A percentile compares a stretch with the other conserved stretches of the same genome.
Evolutionary conservation across 1,284 basidiomycete species (phyloP).

Genomic region (Wallemia hederae): DNA sequence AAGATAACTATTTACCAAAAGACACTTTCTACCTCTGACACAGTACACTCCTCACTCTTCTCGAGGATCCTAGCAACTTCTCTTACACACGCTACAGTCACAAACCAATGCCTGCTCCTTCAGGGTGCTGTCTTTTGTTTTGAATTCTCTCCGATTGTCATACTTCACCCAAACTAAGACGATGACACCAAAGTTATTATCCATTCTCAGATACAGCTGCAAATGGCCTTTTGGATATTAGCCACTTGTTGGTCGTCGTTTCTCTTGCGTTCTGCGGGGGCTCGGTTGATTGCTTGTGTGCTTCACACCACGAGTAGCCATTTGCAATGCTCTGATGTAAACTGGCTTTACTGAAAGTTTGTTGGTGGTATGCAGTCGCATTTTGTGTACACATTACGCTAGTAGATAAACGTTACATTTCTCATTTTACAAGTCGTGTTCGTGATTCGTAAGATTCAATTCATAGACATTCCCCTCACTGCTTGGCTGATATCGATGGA

Average conservation of each 20-base stretch:
- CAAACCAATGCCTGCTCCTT: too few relatives aligned
- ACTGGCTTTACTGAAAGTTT: not conserved
- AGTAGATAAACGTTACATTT: too few relatives aligned
- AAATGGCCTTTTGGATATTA: not conserved
- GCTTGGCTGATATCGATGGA: not conserved
- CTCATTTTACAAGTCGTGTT: too few relatives aligned
- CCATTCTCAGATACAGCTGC: not conserved
- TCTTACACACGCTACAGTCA: too few relatives aligned
- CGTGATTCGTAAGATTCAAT: too few relatives aligned
- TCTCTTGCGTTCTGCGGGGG: not conserved
- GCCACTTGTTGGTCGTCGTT: not conserved
- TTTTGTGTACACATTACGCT: too few relatives aligned
- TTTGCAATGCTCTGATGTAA: not conserved
- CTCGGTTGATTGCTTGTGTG: not conserved
- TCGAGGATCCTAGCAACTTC: not conserved
- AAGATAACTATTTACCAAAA: not conserved
- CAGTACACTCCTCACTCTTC: not conserved
- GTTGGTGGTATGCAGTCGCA: not conserved
- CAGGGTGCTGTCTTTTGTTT: too few relatives aligned
- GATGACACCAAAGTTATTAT: slow-evolving; percentile 1
- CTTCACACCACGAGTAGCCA: not conserved
- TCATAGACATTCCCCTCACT: not conserved
- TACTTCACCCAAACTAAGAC: not conserved
- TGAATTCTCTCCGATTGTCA: too few relatives aligned
- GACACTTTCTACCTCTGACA: not conserved